Percentiles rank a stretch among this genome's conserved stretches.
Conservation (phyloP, 805 yeast genomes). For the Ogataea methanolica region DNA sequence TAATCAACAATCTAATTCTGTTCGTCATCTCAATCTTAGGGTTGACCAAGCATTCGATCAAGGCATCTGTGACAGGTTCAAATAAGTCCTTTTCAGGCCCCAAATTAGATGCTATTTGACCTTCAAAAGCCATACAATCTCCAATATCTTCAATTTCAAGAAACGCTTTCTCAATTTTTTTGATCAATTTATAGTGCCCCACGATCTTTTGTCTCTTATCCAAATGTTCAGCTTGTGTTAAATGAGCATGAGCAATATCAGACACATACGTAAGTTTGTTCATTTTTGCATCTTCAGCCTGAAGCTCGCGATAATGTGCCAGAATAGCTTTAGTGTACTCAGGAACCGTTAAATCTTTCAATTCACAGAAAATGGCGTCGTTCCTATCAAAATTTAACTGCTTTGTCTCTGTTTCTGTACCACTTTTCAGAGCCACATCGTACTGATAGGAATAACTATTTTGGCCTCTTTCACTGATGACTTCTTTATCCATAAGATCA, state of each 20-base stretch:
- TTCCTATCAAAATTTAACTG: conserved; percentile 21
- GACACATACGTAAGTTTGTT: conserved; percentile 22
- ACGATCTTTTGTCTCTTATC: conserved; percentile 20
- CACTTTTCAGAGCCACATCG: conserved; percentile 24
- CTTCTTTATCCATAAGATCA: conserved; percentile 44
- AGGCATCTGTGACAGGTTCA: conserved; percentile 48
- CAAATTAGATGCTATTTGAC: conserved; percentile 65
- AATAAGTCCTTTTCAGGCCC: conserved; percentile 61
- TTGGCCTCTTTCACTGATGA: conserved; percentile 23
- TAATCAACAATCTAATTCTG: conserved; percentile 66
- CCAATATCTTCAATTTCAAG: conserved; percentile 30
- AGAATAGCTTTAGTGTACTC: conserved; percentile 22
- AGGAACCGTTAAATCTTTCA: conserved; percentile 24
- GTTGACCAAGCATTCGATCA: conserved; percentile 51
- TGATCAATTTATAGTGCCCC: conserved; percentile 34
- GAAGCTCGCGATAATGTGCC: conserved; percentile 19
- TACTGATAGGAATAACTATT: conserved; percentile 24
- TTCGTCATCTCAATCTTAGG: conserved; percentile 52
- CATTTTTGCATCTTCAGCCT: conserved; percentile 20
- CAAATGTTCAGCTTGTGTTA: conserved; percentile 24
- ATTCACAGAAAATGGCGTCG: conserved; percentile 22
- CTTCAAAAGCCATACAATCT: conserved; percentile 81
- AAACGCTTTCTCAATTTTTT: conserved; percentile 54
- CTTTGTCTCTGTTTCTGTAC: conserved; percentile 20
- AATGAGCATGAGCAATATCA: conserved; percentile 26